A percentile compares a stretch with the other conserved stretches of the same genome.
Evolutionary conservation across 371 early-diverging fungal genomes (phyloP).

Genomic region (Rhizopus sp.): DNA sequence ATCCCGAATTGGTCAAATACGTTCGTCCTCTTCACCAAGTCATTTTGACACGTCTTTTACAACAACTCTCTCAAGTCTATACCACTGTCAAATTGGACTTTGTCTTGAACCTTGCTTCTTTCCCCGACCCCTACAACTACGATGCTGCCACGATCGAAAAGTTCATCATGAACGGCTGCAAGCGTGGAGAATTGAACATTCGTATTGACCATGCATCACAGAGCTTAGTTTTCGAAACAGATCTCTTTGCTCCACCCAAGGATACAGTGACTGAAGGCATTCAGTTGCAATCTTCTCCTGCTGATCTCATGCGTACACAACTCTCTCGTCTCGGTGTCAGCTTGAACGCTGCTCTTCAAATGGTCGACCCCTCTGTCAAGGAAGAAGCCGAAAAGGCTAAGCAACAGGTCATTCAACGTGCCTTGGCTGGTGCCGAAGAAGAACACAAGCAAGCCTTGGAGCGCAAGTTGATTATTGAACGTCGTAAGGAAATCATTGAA

Average conservation of each 20-base stretch:
- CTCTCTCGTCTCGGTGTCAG: slow-evolving; percentile 76
- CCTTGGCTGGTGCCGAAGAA: slow-evolving; percentile 70
- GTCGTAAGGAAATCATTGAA: slow-evolving; percentile 91
- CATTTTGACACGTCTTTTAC: slow-evolving; percentile 91
- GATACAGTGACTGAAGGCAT: slow-evolving; percentile 79
- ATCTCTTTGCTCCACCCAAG: slow-evolving; percentile 75
- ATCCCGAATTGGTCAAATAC: slow-evolving; percentile 82
- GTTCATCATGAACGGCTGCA: slow-evolving; percentile 96
- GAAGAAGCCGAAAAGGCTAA: slow-evolving; percentile 65
- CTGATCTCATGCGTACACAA: slow-evolving; percentile 87
- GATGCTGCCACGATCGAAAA: slow-evolving; percentile 90
- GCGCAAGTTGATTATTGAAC: slow-evolving; percentile 87
- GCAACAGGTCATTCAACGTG: slow-evolving; percentile 64
- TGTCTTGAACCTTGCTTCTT: slow-evolving; percentile 85
- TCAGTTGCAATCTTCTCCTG: slow-evolving; percentile 84
- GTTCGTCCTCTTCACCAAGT: slow-evolving; percentile 93
- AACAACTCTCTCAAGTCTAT: slow-evolving; percentile 96
- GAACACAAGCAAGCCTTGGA: slow-evolving; percentile 82
- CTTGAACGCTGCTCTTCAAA: slow-evolving; percentile 80
- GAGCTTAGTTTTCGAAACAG: slow-evolving; percentile 88
- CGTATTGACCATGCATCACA: slow-evolving; percentile 93
- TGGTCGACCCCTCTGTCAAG: slow-evolving; percentile 81
- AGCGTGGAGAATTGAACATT: slow-evolving; percentile 93
- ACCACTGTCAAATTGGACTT: slow-evolving; percentile 93
- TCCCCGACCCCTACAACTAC: slow-evolving; percentile 85